Conservation (phyloP, 2,329 filamentous ascomycete genomes). For the Neobulgaria alba region DNA sequence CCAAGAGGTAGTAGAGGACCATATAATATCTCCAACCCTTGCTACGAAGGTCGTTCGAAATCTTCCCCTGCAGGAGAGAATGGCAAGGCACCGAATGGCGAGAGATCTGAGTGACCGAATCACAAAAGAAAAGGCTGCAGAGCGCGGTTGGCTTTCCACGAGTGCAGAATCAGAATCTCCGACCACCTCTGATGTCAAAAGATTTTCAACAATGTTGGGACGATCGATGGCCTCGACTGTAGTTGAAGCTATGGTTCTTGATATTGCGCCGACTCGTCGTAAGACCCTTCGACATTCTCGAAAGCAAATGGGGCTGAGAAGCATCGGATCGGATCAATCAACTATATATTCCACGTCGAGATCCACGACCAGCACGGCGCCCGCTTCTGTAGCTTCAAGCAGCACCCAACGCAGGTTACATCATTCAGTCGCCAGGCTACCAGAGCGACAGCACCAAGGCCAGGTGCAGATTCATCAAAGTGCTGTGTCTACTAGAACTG, state of each 20-base stretch:
- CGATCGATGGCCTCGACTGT: constrained; percentile 47
- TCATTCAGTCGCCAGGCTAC: constrained; percentile 19
- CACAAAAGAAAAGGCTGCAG: constrained; percentile 14
- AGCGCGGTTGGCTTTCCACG: constrained; percentile 13
- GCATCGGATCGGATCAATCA: constrained; percentile 32
- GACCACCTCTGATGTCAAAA: constrained; percentile 32
- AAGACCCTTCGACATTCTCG: constrained; percentile 53
- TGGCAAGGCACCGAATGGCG: constrained; percentile 19
- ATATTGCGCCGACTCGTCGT: constrained; percentile 37
- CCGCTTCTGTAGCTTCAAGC: constrained; percentile 31
- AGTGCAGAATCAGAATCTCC: constrained; percentile 19
- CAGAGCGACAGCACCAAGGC: constrained; percentile 29
- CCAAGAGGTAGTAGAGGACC: constrained; percentile 39
- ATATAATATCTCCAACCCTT: constrained; percentile 41
- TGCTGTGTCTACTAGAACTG: constrained; percentile 39
- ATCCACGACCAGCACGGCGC: not conserved
- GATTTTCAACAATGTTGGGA: constrained; percentile 46
- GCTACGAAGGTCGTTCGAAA: constrained; percentile 36
- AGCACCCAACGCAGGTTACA: constrained; percentile 20
- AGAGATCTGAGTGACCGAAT: constrained; percentile 16
- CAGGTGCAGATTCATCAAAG: constrained; percentile 37
- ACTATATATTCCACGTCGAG: constrained; percentile 30
- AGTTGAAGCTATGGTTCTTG: constrained; percentile 51
- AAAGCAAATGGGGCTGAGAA: constrained; percentile 44
- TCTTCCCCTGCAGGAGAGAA: constrained; percentile 23